These are phyloP conservation scores for Gossypium longicalyx DNA, from an alignment of 345 rosid genomes.

Conservation along the genomic window DNA sequence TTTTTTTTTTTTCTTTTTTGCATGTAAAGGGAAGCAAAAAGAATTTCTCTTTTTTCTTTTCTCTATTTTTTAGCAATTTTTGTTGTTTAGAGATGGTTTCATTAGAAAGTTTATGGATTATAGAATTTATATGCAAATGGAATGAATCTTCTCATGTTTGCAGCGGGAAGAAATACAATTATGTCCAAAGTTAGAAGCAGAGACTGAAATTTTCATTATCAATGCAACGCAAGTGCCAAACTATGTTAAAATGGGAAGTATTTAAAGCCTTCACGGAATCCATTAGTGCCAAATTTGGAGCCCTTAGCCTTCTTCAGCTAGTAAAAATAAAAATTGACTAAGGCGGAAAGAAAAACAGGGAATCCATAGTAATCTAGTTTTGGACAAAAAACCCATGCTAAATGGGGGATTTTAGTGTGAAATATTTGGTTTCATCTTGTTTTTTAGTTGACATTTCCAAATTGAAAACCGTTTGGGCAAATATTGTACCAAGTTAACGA, in stretches of 20 bases:
- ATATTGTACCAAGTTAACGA: too few species aligned
- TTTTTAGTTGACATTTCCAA: background rate
- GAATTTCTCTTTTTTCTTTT: too few species aligned
- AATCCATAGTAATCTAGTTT: background rate
- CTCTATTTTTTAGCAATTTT: background rate
- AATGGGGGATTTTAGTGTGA: background rate
- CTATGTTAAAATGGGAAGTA: too few species aligned
- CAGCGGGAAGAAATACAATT: background rate
- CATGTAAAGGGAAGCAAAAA: too few species aligned
- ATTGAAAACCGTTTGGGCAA: background rate
- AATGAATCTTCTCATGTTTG: background rate
- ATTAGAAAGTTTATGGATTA: too few species aligned
- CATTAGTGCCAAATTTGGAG: too few species aligned
- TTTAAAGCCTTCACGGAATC: too few species aligned
- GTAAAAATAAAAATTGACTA: background rate
- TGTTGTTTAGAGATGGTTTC: background rate
- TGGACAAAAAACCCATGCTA: background rate
- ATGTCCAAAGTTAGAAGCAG: background rate
- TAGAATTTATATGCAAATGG: background rate
- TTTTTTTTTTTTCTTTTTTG: too few species aligned
- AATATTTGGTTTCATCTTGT: background rate
- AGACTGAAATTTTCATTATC: background rate
- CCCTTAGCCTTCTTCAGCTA: too few species aligned
- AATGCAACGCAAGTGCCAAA: too few species aligned
- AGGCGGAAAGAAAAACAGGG: background rate